Evolutionary conservation across 495 filamentous ascomycete genomes (phyloP), one percentile per base, ranked within the genome.

Genomic region (Daldinia childiae): DNA sequence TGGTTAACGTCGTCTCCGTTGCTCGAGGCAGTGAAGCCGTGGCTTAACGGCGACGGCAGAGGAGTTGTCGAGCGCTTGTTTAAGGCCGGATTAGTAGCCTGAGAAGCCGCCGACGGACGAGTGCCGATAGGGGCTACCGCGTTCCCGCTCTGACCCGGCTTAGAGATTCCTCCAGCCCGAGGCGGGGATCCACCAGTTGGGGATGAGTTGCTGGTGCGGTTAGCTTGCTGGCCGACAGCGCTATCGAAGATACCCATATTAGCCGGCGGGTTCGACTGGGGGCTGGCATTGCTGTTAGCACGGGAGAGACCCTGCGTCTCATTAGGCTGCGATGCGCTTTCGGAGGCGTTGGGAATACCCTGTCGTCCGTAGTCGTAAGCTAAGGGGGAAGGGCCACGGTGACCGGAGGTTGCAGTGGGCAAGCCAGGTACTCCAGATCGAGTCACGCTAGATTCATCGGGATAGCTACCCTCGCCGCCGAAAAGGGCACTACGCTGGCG

Each of bases 401-500:
- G 79, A 60, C 69, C 72, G 0, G 79, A 76, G 36, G 82, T 76
- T 17, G 84, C 82, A 55, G 87, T 78, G 32, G 87, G 84, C 62
- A 88, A 82, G 67, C 87, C 86, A 27, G 88, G 84, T 29, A 77
- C 70, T 32, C 78, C 76, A 6, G 75, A 59, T 57, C 90, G 88
- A 45, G 88, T 79, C 43, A 81, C 81, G 58, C 83, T 81, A 19
- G 81, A 83, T 54, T 95, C 92, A 64, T 92, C 89, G 32, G 82
- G 82, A 77, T 91, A 89, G 70, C 80, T 85, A 64, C 79, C 87
- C 66, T 94, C 90, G 77, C 93, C 93, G 79, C 93, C 93, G 80
- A 97, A 99, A 72, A 99, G 81, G 55, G 93, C 93, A 70, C 90
- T 91, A 79, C 95, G 93, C 80, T 99, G 95, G 76, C 94, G 94